Conservation (phyloP, 192 early-diverging fungal genomes). For the Backusella tuberculispora region DNA sequence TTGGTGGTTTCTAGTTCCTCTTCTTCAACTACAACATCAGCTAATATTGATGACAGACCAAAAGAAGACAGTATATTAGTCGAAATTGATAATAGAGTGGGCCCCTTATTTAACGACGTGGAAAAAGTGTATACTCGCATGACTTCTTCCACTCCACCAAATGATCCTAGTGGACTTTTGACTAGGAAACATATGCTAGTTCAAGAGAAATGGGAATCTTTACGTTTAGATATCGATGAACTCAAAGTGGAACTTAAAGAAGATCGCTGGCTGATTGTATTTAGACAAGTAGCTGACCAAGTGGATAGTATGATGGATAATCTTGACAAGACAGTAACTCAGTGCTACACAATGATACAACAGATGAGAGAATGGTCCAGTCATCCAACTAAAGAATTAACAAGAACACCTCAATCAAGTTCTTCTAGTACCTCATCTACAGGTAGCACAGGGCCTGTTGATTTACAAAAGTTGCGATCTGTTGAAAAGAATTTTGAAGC, state of each 20-base stretch:
- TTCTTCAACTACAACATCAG: not conserved
- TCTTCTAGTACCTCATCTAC: conserved; percentile 30
- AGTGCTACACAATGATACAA: conserved; percentile 42
- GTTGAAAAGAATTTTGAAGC: conserved; percentile 60
- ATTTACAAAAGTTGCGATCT: conserved; percentile 43
- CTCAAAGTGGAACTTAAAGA: conserved; percentile 62
- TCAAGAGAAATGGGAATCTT: conserved; percentile 52
- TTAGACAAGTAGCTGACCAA: conserved; percentile 57
- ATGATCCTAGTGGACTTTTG: conserved; percentile 40
- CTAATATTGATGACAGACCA: not conserved
- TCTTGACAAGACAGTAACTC: conserved; percentile 53
- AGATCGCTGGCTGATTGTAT: conserved; percentile 58
- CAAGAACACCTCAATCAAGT: not conserved
- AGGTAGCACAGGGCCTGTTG: conserved; percentile 21
- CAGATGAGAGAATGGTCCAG: conserved; percentile 10
- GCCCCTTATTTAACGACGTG: conserved; percentile 52
- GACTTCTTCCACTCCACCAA: conserved; percentile 29
- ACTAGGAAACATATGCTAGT: conserved; percentile 38
- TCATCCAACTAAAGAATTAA: not conserved
- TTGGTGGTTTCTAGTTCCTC: conserved; percentile 1
- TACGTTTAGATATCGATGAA: conserved; percentile 57
- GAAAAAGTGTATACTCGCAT: conserved; percentile 49
- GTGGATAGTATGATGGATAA: conserved; percentile 61
- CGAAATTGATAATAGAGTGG: conserved; percentile 56
- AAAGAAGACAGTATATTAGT: conserved; percentile 41